Evolutionary conservation across 331 rosid species (phyloP).

Genomic region (Acacia pycnantha): DNA sequence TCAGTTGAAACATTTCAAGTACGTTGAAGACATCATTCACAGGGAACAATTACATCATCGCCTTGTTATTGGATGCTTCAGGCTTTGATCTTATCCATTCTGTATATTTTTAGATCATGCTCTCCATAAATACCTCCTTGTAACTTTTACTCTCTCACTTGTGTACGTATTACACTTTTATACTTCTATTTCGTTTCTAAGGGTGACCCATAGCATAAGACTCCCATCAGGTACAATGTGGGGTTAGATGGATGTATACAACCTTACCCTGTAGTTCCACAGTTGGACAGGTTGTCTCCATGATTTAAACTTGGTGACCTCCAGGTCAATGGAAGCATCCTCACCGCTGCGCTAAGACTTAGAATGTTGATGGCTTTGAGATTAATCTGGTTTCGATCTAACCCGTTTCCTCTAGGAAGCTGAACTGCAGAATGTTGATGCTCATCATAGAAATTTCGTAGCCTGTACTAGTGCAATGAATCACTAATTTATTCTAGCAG

Average conservation of each 20-base stretch:
- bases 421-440: not conserved
- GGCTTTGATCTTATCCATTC: not conserved
- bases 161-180: too few relatives aligned
- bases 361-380: too few relatives aligned
- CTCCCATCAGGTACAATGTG: accelerated
- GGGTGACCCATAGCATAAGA: too few relatives aligned
- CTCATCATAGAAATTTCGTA: not conserved
- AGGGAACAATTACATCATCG: constrained; percentile 35
- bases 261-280: accelerated
- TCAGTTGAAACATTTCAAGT: constrained; percentile 55
- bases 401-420: not conserved
- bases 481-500: not conserved
- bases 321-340: too few relatives aligned
- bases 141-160: not conserved
- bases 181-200: too few relatives aligned
- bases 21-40: constrained; percentile 54
- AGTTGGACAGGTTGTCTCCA: accelerated
- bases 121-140: not conserved
- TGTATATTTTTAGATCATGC: not conserved
- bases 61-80: constrained; percentile 45
- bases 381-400: not conserved
- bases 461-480: not conserved
- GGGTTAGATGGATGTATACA: too few relatives aligned
- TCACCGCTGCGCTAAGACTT: too few relatives aligned
- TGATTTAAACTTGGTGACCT: too few relatives aligned